Evolutionary conservation across 2,329 filamentous ascomycete genomes (phyloP), one percentile per base, ranked within the genome.

Genomic region (Thielaviopsis ethacetica): DNA sequence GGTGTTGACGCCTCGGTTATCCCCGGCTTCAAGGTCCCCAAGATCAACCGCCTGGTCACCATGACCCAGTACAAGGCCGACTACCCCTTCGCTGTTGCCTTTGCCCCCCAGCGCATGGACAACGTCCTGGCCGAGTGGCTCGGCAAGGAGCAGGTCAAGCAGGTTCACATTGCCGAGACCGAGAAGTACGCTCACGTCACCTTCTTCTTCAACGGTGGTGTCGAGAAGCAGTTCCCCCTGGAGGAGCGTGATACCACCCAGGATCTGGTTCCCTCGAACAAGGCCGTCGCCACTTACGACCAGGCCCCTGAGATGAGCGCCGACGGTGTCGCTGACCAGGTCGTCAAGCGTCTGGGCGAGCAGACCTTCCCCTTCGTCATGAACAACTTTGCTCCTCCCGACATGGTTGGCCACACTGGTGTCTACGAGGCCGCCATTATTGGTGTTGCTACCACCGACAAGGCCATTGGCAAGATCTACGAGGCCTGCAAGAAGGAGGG

Each of bases 161-260:
- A 98, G 75, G 93, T 91, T 65, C 93, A 98, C 76, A 82, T 97
- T 65, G 93, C 93, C 60, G 93, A 98, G 80, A 98, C 93, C 1
- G 93, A 98, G 74, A 98, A 98, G 78, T 98, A 98, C 72, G 93
- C 93, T 41, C 93, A 98, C 76, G 93, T 98, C 64, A 97, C 93
- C 60, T 97, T 97, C 81, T 97, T 97, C 82, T 97, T 97, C 84
- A 98, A 98, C 75, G 93, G 93, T 60, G 93, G 93, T 69, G 88
- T 95, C 57, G 93, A 98, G 77, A 95, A 96, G 77, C 87, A 88
- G 63, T 98, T 96, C 74, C 83, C 86, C 58, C 85, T 90, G 54
- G 93, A 98, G 75, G 83, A 85, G 63, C 88, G 93, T 64, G 93
- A 98, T 68, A 86, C 95, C 77, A 73, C 72, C 27, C 81, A 84